Base-by-base conservation (phyloP, 2,329 filamentous ascomycete genomes). In the Monosporascus sp. region DNA sequence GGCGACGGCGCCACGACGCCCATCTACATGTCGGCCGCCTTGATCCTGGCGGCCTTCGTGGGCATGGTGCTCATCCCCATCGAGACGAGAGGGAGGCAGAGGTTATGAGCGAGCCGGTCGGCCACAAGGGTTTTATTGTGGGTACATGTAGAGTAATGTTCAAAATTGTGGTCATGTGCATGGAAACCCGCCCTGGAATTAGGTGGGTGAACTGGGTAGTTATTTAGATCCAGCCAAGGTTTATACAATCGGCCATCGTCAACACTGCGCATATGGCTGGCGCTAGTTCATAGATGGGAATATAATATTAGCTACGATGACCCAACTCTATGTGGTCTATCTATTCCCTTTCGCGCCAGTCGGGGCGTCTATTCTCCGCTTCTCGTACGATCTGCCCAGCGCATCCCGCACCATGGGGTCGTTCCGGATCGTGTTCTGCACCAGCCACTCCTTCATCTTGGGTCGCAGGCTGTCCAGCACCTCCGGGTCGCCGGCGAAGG, bases 351-450 rank as follows among this genome's bases (percentile, higher is more conserved):
- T 77, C 4, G 85, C 84, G 2, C 85, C 84, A 17, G 77, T 76
- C 1, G 85, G 85, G 15, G 79, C 85, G 63, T 85, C 82, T 15
- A 76, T 68, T 59, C 86, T 78, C 61, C 83, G 74, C 65, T 78
- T 83, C 66, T 82, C 79, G 53, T 92, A 72, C 27, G 85, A 84
- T 54, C 78, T 80, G 24, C 84, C 84, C 60, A 96, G 77, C 1
- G 91, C 91, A 68, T 90, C 86, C 60, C 85, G 81, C 8, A 97
- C 93, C 72, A 93, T 89, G 1, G 85, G 86, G 69, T 93, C 89
- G 47, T 81, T 83, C 59, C 84, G 80, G 54, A 95, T 88, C 15
- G 86, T 92, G 65, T 95, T 95, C 68, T 95, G 85, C 49, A 97
- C 84, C 60, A 97, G 75, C 80, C 90, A 96, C 63, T 94, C 89